These are phyloP conservation scores for Tylopilus plumbeoviolaceoides DNA, from an alignment of 768 basidiomycete genomes.

Conservation along the genomic window DNA sequence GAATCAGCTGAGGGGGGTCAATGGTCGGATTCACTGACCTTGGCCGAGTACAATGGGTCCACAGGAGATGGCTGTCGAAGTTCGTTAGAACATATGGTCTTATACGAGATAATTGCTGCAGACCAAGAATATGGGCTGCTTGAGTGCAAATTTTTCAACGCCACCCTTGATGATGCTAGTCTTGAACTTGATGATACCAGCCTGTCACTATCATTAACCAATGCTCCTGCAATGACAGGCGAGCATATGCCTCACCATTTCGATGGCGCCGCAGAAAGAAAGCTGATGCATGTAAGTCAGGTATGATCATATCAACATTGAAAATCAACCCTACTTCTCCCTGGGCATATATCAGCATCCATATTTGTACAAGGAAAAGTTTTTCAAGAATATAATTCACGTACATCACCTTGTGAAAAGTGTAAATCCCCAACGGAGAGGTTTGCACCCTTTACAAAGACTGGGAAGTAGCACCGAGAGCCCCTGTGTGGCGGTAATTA, in stretches of 20 bases:
- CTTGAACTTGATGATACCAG: constrained; percentile 69
- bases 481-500: no score
- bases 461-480: constrained; percentile 19
- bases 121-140: constrained; percentile 73
- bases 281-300: constrained; percentile 35
- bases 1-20: not conserved
- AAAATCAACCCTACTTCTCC: constrained; percentile 45
- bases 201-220: constrained; percentile 31
- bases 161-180: constrained; percentile 73
- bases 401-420: constrained; percentile 73
- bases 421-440: constrained; percentile 77
- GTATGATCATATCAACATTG: not conserved
- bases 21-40: constrained; percentile 32
- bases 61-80: constrained; percentile 59
- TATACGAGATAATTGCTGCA: no score
- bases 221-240: no score
- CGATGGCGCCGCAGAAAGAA: constrained; percentile 74
- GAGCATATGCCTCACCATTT: constrained; percentile 43
- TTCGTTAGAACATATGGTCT: not conserved
- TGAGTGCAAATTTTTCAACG: constrained; percentile 67
- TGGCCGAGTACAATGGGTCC: constrained; percentile 71
- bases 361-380: not conserved
- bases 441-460: constrained; percentile 72
- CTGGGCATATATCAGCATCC: constrained; percentile 29
- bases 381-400: constrained; percentile 7